Percentiles rank a stretch among this genome's conserved stretches.
These are phyloP conservation scores for Trichoderma harzianum DNA, from an alignment of 2,329 filamentous ascomycete species.

Conservation along the genomic window DNA sequence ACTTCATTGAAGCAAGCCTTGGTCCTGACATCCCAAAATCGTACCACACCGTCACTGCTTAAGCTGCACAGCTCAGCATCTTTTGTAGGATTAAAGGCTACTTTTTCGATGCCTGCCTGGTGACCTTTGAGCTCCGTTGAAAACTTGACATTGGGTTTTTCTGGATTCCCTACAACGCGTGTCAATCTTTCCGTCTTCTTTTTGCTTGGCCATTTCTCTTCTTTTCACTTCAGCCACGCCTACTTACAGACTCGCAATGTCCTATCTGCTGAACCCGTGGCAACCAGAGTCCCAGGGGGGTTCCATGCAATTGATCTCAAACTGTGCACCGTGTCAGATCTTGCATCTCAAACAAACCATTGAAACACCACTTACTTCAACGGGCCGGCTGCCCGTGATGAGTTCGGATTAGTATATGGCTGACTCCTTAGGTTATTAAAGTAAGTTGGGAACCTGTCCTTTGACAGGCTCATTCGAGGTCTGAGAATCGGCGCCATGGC, in stretches of 20 bases:
- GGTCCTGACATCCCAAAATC: conserved; percentile 77
- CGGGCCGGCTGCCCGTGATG: conserved; percentile 50
- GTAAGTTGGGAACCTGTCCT: conserved; percentile 64
- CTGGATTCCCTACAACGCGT: conserved; percentile 61
- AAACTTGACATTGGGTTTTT: conserved; percentile 68
- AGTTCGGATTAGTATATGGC: conserved; percentile 62
- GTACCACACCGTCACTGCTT: conserved; percentile 68
- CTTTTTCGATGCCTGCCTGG: conserved; percentile 63
- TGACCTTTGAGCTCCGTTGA: conserved; percentile 74
- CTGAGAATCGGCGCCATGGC: conserved; percentile 43
- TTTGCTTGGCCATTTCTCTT: not conserved
- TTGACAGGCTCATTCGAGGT: conserved; percentile 56
- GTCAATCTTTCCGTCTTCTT: not conserved
- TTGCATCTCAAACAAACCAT: not conserved
- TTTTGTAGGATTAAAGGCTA: conserved; percentile 73
- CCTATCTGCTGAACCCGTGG: conserved; percentile 70
- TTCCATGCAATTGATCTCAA: conserved; percentile 87
- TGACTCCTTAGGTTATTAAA: conserved; percentile 69
- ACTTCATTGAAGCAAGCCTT: conserved; percentile 69
- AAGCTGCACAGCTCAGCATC: conserved; percentile 75
- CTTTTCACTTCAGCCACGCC: not conserved
- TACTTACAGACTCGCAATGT: conserved; percentile 68
- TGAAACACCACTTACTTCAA: conserved; percentile 49
- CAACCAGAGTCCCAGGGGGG: conserved; percentile 75
- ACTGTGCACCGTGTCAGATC: conserved; percentile 39